phyloP scores from a whole-genome alignment of 257 asterid species.

The Nicotiana tomentosiformis region DNA sequence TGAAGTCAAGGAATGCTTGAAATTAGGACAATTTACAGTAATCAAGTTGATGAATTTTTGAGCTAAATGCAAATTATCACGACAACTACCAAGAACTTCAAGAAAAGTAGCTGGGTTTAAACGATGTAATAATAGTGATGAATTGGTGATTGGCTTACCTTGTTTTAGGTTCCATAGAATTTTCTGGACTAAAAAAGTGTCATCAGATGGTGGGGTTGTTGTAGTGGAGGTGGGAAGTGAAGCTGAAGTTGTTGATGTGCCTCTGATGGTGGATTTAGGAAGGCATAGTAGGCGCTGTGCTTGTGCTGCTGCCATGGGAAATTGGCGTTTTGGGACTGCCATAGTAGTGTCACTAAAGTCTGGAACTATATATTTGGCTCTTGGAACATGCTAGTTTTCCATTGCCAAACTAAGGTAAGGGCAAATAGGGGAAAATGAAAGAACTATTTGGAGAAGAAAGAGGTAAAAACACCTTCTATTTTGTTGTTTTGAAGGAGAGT shows the following conservation, averaged over 20 bases:
- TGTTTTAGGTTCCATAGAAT: conserved; percentile 49
- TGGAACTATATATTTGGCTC: background rate
- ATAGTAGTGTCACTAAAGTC: background rate
- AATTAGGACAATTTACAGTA: conserved; percentile 41
- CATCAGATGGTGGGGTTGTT: conserved; percentile 2
- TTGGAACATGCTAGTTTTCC: background rate
- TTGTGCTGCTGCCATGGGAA: background rate
- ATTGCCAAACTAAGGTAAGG: background rate
- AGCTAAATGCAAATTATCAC: conserved; percentile 36
- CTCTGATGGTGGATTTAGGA: background rate
- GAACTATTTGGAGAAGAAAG: background rate
- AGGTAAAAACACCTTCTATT: background rate
- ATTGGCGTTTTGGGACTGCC: background rate
- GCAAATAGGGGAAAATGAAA: background rate
- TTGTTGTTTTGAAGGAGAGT: too few species aligned
- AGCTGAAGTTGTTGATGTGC: background rate
- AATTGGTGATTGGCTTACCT: conserved; percentile 38
- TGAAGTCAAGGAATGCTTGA: conserved; percentile 56
- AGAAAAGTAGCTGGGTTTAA: conserved; percentile 46
- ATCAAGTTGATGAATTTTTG: conserved; percentile 48
- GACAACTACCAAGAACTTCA: conserved; percentile 40
- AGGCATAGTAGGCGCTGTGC: background rate
- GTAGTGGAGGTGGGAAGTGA: background rate
- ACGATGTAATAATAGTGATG: conserved; percentile 25
- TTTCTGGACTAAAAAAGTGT: conserved; percentile 48